Evolutionary conservation across 257 asterid genomes (phyloP).

Genomic region (Mitragyna speciosa): DNA sequence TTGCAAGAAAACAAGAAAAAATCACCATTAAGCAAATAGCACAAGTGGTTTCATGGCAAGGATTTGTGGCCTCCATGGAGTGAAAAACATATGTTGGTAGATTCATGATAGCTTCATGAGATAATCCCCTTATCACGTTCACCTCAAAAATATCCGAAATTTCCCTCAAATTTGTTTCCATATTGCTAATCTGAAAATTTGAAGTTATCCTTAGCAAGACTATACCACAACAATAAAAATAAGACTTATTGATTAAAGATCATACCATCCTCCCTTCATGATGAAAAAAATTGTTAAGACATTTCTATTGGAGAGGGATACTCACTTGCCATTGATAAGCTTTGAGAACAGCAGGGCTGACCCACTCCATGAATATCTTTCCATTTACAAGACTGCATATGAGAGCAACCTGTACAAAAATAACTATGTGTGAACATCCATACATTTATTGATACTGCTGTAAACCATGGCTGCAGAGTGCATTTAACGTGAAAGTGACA

Average conservation of each 20-base stretch:
- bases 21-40: constrained; percentile 81
- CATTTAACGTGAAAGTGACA: background rate
- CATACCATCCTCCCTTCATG: too few relatives aligned
- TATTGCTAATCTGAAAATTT: constrained; percentile 54
- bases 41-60: constrained; percentile 44
- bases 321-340: constrained; percentile 95
- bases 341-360: constrained; percentile 87
- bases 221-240: too few relatives aligned
- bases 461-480: background rate
- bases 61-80: constrained; percentile 10
- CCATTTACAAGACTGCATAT: constrained; percentile 80
- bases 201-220: background rate
- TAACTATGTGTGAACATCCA: background rate
- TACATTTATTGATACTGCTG: background rate
- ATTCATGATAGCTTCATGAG: constrained; percentile 44
- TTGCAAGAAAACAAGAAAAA: background rate
- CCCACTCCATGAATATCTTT: constrained; percentile 97
- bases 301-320: background rate
- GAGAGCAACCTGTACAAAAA: constrained; percentile 68
- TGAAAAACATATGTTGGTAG: constrained; percentile 50
- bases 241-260: too few relatives aligned
- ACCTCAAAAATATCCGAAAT: constrained; percentile 80
- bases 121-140: constrained; percentile 51
- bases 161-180: constrained; percentile 71
- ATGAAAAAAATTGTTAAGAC: too few relatives aligned